These are phyloP conservation scores for Sphagnum magellanicum DNA, from an alignment of 228 moss, liverwort and hornwort species.

Conservation along the genomic window DNA sequence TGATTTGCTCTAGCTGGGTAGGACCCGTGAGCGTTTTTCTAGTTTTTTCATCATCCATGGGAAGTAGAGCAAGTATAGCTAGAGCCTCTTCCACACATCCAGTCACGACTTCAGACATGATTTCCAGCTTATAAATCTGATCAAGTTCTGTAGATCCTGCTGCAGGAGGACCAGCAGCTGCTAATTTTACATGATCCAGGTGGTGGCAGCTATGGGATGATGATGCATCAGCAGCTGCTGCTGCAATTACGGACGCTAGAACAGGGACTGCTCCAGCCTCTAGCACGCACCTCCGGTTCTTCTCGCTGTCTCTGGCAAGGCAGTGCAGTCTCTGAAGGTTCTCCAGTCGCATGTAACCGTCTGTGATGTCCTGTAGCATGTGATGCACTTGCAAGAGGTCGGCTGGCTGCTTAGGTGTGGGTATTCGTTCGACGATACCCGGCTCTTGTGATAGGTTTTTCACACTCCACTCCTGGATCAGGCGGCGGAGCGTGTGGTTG, in stretches of 20 bases:
- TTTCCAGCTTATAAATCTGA: constrained; percentile 14
- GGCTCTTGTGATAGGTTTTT: constrained; percentile 17
- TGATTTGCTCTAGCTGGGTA: constrained; percentile 25
- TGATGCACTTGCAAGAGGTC: constrained; percentile 2
- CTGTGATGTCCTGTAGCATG: not conserved
- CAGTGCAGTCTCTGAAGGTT: not conserved
- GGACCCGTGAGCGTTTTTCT: constrained; percentile 20
- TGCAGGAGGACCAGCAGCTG: constrained; percentile 14
- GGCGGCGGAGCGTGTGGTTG: constrained; percentile 20
- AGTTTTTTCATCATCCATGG: constrained; percentile 8
- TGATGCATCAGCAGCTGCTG: too few species aligned
- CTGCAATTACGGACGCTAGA: not conserved
- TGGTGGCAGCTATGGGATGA: constrained; percentile 8
- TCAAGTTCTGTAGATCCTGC: constrained; percentile 18
- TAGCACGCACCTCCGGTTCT: not conserved
- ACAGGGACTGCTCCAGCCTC: not conserved
- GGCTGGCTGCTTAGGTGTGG: constrained; percentile 39
- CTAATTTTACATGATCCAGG: constrained; percentile 23
- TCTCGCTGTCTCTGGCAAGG: constrained; percentile 1
- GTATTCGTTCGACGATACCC: constrained; percentile 30
- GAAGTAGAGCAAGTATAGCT: not conserved
- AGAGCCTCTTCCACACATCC: not conserved
- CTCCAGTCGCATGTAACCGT: not conserved
- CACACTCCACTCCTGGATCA: constrained; percentile 44
- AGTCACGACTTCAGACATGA: not conserved